Evolutionary conservation across 192 early-diverging fungal species (phyloP).

Genomic region (Coemansia sp.): DNA sequence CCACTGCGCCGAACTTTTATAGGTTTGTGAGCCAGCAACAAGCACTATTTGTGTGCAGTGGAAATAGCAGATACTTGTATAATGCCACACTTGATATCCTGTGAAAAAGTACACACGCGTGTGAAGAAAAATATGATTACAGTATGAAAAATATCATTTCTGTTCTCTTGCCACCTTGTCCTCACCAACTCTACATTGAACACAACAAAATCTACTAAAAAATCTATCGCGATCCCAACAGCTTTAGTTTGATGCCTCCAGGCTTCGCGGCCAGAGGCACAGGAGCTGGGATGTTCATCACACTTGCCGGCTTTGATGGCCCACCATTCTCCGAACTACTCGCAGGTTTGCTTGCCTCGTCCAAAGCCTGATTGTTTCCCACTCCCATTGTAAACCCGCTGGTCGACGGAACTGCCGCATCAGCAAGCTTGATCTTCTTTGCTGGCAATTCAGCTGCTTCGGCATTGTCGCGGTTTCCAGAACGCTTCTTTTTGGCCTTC

Average conservation of each 20-base stretch:
- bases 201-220: too few species aligned
- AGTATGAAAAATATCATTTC: too few species aligned
- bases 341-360: background rate
- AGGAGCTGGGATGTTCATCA: constrained; percentile 25
- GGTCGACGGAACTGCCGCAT: constrained; percentile 38
- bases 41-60: too few species aligned
- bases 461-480: background rate
- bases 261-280: constrained; percentile 32
- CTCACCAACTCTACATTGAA: too few species aligned
- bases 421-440: constrained; percentile 32
- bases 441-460: constrained; percentile 3
- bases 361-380: background rate
- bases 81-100: too few species aligned
- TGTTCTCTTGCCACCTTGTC: too few species aligned
- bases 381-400: constrained; percentile 26
- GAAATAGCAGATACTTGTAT: too few species aligned
- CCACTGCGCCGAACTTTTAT: too few species aligned
- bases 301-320: background rate
- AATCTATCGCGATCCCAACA: constrained; percentile 21
- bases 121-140: too few species aligned
- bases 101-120: too few species aligned
- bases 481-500: constrained; percentile 3
- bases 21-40: too few species aligned
- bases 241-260: constrained; percentile 43
- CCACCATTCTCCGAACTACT: background rate